phyloP scores from a whole-genome alignment of 225 moss, liverwort and hornwort genomes.

The Polytrichum formosum region DNA sequence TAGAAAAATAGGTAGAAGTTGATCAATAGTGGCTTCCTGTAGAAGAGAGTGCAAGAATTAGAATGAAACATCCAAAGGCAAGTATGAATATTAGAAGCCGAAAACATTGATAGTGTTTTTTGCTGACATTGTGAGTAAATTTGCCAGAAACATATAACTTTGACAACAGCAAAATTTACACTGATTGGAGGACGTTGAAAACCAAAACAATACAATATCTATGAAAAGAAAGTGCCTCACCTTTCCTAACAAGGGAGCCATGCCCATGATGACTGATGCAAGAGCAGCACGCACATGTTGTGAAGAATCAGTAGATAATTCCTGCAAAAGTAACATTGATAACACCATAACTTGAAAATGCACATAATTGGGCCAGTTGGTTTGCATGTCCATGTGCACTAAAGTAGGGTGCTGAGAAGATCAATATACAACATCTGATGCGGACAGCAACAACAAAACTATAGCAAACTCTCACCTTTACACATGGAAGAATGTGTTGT shows the following conservation, averaged over 20 bases:
- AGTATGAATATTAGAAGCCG: too few relatives aligned
- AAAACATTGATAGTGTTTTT: too few relatives aligned
- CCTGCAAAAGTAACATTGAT: slow-evolving; percentile 35
- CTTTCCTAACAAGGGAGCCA: slow-evolving; percentile 96
- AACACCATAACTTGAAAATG: too few relatives aligned
- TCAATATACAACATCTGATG: neutral
- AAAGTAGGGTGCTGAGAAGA: neutral
- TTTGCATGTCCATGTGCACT: neutral
- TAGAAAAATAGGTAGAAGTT: slow-evolving; percentile 91
- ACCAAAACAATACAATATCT: too few relatives aligned
- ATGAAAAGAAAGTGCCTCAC: slow-evolving; percentile 16
- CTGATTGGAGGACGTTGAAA: too few relatives aligned
- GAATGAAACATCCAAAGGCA: neutral
- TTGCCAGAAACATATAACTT: too few relatives aligned
- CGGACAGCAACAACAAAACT: neutral
- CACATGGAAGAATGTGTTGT: slow-evolving; percentile 93
- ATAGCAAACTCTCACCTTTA: slow-evolving; percentile 58
- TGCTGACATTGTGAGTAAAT: too few relatives aligned
- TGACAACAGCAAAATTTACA: too few relatives aligned
- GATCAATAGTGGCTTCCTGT: slow-evolving; percentile 95
- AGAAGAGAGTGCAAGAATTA: slow-evolving; percentile 6
- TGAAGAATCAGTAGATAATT: slow-evolving; percentile 91
- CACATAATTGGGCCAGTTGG: too few relatives aligned
- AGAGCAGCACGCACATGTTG: slow-evolving; percentile 97
- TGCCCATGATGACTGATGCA: slow-evolving; percentile 97